phyloP scores from a whole-genome alignment of 2,329 filamentous ascomycete species.

The Orbilia quercus region DNA sequence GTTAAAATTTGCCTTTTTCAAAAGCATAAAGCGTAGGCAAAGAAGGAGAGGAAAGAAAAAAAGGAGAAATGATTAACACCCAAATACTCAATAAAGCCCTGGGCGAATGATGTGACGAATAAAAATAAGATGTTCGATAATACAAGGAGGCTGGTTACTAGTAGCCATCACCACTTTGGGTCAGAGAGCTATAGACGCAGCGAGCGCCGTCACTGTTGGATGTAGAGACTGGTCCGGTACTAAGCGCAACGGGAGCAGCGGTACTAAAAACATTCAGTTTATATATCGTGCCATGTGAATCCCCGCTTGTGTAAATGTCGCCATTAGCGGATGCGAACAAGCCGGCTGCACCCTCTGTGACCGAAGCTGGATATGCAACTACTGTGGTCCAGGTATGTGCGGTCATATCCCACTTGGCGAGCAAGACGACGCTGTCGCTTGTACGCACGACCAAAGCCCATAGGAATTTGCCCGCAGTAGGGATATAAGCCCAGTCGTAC shows the following conservation, averaged over 20 bases:
- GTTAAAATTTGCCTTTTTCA: too few species aligned
- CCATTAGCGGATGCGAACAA: conserved; percentile 5
- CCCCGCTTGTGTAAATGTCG: background rate
- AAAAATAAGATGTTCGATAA: too few species aligned
- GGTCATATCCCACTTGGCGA: conserved; percentile 4
- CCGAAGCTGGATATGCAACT: background rate
- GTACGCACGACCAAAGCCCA: conserved; percentile 7
- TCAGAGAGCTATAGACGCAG: conserved; percentile 12
- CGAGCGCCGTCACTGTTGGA: conserved; percentile 5
- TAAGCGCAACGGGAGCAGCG: background rate
- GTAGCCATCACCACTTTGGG: background rate
- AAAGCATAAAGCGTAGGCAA: background rate
- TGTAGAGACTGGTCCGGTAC: background rate
- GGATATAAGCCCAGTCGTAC: conserved; percentile 19
- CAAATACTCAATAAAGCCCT: too few species aligned
- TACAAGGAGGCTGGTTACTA: too few species aligned
- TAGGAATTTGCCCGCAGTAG: background rate
- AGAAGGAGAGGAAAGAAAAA: background rate
- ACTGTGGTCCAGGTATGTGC: conserved; percentile 1
- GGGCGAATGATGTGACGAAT: too few species aligned
- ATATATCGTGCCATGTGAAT: background rate
- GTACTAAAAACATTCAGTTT: conserved; percentile 14
- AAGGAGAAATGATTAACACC: background rate
- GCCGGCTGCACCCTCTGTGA: background rate
- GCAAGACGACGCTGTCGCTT: background rate